Base-by-base conservation (phyloP, 2,329 filamentous ascomycete species). In the Purpureocillium lavendulum region DNA sequence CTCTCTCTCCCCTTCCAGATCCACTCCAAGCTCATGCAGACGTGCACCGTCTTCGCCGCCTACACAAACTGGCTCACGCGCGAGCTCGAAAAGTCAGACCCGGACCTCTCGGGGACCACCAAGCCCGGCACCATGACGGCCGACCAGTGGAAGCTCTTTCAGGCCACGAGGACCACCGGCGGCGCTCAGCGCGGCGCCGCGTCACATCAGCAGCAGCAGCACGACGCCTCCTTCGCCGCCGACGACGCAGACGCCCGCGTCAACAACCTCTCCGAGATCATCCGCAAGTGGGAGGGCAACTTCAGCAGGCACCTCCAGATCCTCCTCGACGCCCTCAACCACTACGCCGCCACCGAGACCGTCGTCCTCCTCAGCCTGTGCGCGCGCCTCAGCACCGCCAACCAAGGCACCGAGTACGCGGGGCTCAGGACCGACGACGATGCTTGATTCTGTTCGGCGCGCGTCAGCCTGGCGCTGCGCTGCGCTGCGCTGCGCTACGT, bases 331-430 rank as follows among this genome's bases (percentile, higher is more conserved):
- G 90, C 87, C 44, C 71, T 98, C 46, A 97, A 98, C 53, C 95
- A 97, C 61, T 94, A 96, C 52, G 92, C 92, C 3, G 92, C 92
- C 0, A 97, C 92, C 0, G 92, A 98, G 67, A 97, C 92, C 30
- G 90, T 96, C 3, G 92, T 95, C 14, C 72, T 98, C 48, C 66
- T 97, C 45, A 90, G 89, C 48, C 69, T 98, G 13, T 94, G 87
- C 56, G 87, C 87, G 11, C 67, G 87, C 44, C 58, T 94, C 54
- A 89, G 84, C 53, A 87, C 84, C 43, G 87, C 85, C 11, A 87
- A 85, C 44, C 84, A 89, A 56, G 85, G 84, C 15, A 81, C 77
- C 1, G 76, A 81, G 54, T 80, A 73, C 52, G 72, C 75, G 9
- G 77, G 77, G 3, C 51, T 78, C 42, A 67, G 73, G 39, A 64